phyloP scores from a whole-genome alignment of 2,329 filamentous ascomycete genomes.

The Calonectria pseudoreteaudii region DNA sequence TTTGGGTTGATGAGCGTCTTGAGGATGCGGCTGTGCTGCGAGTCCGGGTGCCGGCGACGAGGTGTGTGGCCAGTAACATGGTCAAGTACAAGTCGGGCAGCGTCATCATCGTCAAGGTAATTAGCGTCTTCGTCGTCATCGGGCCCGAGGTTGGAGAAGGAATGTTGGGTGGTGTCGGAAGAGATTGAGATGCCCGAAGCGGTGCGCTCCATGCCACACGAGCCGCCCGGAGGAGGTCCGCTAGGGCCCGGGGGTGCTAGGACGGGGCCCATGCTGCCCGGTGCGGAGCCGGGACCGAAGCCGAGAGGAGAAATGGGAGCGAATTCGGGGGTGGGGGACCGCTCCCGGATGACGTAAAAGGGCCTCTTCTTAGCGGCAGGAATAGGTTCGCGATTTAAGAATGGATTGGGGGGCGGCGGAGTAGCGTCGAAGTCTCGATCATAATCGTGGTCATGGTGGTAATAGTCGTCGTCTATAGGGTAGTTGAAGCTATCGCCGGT shows the following conservation, averaged over 20 bases:
- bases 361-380: slow-evolving; percentile 46
- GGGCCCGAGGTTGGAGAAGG: slow-evolving; percentile 37
- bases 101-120: slow-evolving; percentile 58
- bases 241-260: slow-evolving; percentile 26
- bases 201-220: slow-evolving; percentile 59
- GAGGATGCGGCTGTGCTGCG: slow-evolving; percentile 68
- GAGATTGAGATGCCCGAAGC: slow-evolving; percentile 62
- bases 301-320: slow-evolving; percentile 28
- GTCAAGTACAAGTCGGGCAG: slow-evolving; percentile 60
- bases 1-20: slow-evolving; percentile 67
- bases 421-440: slow-evolving; percentile 28
- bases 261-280: slow-evolving; percentile 30
- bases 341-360: slow-evolving; percentile 55
- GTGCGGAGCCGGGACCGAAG: slow-evolving; percentile 30
- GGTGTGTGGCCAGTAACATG: slow-evolving; percentile 57
- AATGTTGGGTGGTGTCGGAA: slow-evolving; percentile 52
- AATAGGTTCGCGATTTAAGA: slow-evolving; percentile 40
- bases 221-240: slow-evolving; percentile 30
- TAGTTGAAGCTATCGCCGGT: slow-evolving; percentile 2
- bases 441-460: slow-evolving; percentile 28
- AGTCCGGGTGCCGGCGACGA: slow-evolving; percentile 58
- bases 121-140: slow-evolving; percentile 47
- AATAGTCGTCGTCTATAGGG: slow-evolving; percentile 19
- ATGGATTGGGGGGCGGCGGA: slow-evolving; percentile 19
- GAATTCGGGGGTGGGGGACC: slow-evolving; percentile 40